Evolutionary conservation across 257 asterid genomes (phyloP).

Genomic region (Echium plantagineum): DNA sequence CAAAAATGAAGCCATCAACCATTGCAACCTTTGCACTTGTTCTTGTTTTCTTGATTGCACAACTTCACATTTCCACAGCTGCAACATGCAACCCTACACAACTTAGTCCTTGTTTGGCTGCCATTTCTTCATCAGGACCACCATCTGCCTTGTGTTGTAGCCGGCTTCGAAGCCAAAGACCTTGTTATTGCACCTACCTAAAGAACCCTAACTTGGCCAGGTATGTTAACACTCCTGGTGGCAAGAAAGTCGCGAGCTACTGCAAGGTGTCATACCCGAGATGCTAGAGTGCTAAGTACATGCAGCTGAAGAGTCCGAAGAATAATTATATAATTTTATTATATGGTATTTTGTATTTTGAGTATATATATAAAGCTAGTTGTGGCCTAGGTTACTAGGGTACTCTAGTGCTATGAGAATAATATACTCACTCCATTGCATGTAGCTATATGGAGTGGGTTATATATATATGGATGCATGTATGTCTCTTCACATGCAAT

Average conservation of each 20-base stretch:
- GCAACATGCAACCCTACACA: constrained; percentile 8
- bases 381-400: not conserved
- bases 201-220: constrained; percentile 11
- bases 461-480: no score
- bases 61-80: constrained; percentile 9
- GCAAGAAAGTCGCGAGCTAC: constrained; percentile 6
- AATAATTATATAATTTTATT: no score
- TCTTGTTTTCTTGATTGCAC: not conserved
- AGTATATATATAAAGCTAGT: not conserved
- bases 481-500: no score
- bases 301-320: no score
- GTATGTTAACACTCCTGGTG: constrained; percentile 18
- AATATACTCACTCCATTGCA: not conserved
- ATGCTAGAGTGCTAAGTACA: constrained; percentile 2
- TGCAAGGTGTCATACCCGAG: constrained; percentile 11
- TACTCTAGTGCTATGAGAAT: no score
- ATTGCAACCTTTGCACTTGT: not conserved
- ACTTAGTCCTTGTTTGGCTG: constrained; percentile 12
- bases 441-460: not conserved
- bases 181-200: constrained; percentile 22
- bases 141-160: constrained; percentile 16
- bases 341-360: not conserved
- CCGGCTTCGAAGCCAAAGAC: constrained; percentile 15
- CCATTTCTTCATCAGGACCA: not conserved
- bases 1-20: not conserved